These are phyloP conservation scores for Naganishia kalamii DNA, from an alignment of 768 basidiomycete species.

Conservation along the genomic window DNA sequence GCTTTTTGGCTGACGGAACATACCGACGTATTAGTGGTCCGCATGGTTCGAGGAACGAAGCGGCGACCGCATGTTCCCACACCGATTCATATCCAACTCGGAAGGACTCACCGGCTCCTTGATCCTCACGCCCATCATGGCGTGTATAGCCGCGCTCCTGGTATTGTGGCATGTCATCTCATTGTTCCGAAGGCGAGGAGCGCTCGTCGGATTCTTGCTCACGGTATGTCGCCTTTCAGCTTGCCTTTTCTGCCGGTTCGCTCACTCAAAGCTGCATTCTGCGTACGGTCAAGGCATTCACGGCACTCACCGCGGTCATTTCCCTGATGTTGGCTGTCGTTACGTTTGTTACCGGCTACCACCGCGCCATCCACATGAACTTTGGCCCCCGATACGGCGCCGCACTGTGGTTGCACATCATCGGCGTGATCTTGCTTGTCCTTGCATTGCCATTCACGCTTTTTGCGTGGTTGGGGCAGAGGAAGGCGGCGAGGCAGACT, in stretches of 20 bases:
- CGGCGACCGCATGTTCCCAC: no score
- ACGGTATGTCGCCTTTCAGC: constrained; percentile 29
- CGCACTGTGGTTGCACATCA: constrained; percentile 36
- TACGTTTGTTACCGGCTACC: constrained; percentile 34
- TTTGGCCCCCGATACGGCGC: constrained; percentile 34
- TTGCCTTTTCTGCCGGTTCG: neutral
- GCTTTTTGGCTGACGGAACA: no score
- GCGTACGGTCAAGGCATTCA: neutral
- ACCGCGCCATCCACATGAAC: constrained; percentile 26
- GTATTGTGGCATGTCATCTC: constrained; percentile 29
- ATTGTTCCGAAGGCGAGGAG: constrained; percentile 24
- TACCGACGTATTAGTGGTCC: no score
- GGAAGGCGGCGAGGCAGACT: constrained; percentile 9
- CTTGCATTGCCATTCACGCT: constrained; percentile 29
- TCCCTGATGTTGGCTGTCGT: constrained; percentile 39
- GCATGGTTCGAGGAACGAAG: no score
- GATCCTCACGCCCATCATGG: constrained; percentile 39
- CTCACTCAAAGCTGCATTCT: neutral
- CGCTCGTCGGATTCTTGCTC: constrained; percentile 27
- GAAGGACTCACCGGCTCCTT: constrained; percentile 33
- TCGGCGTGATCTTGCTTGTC: constrained; percentile 32
- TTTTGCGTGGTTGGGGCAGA: constrained; percentile 34
- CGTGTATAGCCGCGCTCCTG: constrained; percentile 34
- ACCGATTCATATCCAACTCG: constrained; percentile 5
- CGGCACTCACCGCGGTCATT: neutral